phyloP scores from a whole-genome alignment of 2,329 filamentous ascomycete species.

The Dendryphion nanum region DNA sequence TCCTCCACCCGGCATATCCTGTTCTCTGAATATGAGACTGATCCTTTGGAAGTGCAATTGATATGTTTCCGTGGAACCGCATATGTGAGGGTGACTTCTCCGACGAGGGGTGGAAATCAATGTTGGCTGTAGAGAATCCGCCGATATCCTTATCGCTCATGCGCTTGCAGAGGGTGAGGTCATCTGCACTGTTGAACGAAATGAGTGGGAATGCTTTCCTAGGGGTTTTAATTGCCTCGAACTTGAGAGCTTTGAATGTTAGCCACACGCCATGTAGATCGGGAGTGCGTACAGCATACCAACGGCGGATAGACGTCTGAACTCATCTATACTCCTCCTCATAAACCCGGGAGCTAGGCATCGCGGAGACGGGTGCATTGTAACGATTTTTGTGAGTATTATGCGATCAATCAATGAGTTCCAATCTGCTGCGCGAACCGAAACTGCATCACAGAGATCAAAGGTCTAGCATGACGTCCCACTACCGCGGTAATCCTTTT shows the following conservation, averaged over 20 bases:
- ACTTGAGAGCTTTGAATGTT: slow-evolving; percentile 58
- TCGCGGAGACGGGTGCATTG: slow-evolving; percentile 38
- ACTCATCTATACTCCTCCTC: slow-evolving; percentile 58
- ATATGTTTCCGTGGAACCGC: slow-evolving; percentile 85
- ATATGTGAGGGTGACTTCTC: slow-evolving; percentile 63
- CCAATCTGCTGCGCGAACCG: too few relatives aligned
- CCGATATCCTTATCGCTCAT: slow-evolving; percentile 88
- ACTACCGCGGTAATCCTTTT: too few relatives aligned
- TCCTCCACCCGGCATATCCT: slow-evolving; percentile 90
- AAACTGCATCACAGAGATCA: too few relatives aligned
- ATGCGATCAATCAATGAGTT: not conserved
- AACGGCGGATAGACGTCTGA: slow-evolving; percentile 55
- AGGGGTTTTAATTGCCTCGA: slow-evolving; percentile 67
- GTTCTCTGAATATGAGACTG: slow-evolving; percentile 71
- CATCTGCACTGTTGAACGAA: slow-evolving; percentile 55
- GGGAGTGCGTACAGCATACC: slow-evolving; percentile 42
- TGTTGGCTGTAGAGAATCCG: slow-evolving; percentile 72
- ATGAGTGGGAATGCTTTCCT: slow-evolving; percentile 64
- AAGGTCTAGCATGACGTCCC: too few relatives aligned
- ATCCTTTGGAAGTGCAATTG: slow-evolving; percentile 75
- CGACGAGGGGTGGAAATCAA: slow-evolving; percentile 60
- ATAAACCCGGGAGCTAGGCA: slow-evolving; percentile 48
- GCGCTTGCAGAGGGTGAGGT: slow-evolving; percentile 58
- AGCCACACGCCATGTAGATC: slow-evolving; percentile 24
- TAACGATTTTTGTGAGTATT: too few relatives aligned